phyloP scores from a whole-genome alignment of 208 protist genomes.

The Herpetomonas samuelpessoai region DNA sequence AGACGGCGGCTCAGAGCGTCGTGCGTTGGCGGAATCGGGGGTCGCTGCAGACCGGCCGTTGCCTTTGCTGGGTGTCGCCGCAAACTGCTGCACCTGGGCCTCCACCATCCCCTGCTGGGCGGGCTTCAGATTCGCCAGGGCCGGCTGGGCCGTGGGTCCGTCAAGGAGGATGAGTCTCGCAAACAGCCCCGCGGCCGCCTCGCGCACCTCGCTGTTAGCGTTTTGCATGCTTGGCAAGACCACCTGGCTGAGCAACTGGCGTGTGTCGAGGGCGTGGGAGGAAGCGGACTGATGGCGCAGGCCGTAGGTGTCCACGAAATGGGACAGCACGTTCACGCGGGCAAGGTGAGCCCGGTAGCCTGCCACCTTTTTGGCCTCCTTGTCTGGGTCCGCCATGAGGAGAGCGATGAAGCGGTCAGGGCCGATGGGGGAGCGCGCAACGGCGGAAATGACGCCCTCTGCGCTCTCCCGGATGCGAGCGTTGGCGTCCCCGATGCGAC shows the following conservation, averaged over 20 bases:
- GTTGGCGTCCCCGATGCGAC: slow-evolving; percentile 75
- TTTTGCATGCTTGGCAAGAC: slow-evolving; percentile 71
- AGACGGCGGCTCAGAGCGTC: neutral
- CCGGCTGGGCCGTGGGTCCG: slow-evolving; percentile 16
- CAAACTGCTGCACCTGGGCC: slow-evolving; percentile 34
- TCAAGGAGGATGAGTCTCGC: slow-evolving; percentile 56
- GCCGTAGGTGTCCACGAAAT: slow-evolving; percentile 73
- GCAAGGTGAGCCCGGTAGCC: slow-evolving; percentile 53
- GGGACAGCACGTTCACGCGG: slow-evolving; percentile 65
- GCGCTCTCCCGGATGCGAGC: slow-evolving; percentile 62
- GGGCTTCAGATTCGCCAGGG: slow-evolving; percentile 65
- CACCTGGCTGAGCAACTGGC: slow-evolving; percentile 43
- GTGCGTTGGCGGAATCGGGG: too few relatives aligned
- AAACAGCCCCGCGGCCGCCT: slow-evolving; percentile 65
- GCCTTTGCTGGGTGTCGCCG: neutral
- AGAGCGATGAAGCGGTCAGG: slow-evolving; percentile 49
- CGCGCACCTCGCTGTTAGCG: slow-evolving; percentile 76
- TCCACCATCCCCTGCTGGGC: slow-evolving; percentile 73
- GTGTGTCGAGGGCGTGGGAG: slow-evolving; percentile 40
- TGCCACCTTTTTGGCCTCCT: slow-evolving; percentile 51
- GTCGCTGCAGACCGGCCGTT: too few relatives aligned
- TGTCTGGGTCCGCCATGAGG: slow-evolving; percentile 61
- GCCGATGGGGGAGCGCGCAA: slow-evolving; percentile 50
- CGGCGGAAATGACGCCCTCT: slow-evolving; percentile 36
- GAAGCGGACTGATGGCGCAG: slow-evolving; percentile 16